Base-by-base conservation (phyloP, 805 yeast species). In the Jamesozyma piceae region DNA sequence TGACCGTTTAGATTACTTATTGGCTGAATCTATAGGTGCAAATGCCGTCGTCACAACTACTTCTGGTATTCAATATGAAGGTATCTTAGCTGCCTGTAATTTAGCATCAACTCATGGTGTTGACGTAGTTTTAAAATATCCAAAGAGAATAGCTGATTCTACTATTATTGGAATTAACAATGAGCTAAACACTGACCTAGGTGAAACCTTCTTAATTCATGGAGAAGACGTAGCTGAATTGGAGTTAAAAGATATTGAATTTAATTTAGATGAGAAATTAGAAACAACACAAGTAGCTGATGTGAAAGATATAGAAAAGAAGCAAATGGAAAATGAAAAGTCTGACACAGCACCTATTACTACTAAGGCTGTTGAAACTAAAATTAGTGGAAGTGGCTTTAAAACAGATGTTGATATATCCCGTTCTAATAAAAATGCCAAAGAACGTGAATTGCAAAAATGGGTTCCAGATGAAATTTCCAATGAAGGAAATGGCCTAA, bases 391-490 rank as follows among this genome's bases (percentile, higher is more conserved):
- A 6, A 45, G 9, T 21, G 60, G 62, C 11, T 90, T 90, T 68
- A 78, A 75, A 59, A 92, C 96, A 1, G 98, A 90, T 62, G 65
- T 79, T 2, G 97, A 85, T 58, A 90, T 92, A 41, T 77, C 90
- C 4, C 74, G 78, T 5, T 49, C 64, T n/a, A 46, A 43, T 19
- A 50, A 53, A 5, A 54, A 59, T 17, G 49, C 69, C 28, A 71
- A 64, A 46, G 92, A 84, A 62, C 75, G 95, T 46, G 88, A 81
- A 54, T 73, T 92, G 42, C 78, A 83, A 63, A 73, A 70, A 53
- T 90, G 98, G 98, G 75, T 75, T 18, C 95, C 95, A 4, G 94
- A 82, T 41, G 75, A 57, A 17, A 9, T 15, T 11, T 58, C 57
- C 10, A 43, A 37, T 13, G 37, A 49, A 34, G 43, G 32, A 26